Conservation (phyloP, 2,329 filamentous ascomycete genomes). For the Pyrenophora tritici-repentis region DNA sequence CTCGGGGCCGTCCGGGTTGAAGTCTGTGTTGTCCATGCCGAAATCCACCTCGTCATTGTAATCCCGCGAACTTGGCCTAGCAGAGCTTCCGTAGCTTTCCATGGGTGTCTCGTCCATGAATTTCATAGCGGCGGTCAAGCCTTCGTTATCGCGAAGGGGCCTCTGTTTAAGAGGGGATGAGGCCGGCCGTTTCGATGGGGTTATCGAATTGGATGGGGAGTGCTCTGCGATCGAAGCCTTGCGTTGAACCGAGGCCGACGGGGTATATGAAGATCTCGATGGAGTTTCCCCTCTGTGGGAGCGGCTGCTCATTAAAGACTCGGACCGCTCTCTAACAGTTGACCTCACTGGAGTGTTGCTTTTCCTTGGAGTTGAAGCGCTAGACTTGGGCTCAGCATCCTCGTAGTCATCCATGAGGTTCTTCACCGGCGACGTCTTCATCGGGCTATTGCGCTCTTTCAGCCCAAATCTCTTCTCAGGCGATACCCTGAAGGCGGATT, state of each 20-base stretch:
- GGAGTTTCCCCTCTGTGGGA: slow-evolving; percentile 38
- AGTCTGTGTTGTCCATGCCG: slow-evolving; percentile 38
- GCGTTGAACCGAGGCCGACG: slow-evolving; percentile 23
- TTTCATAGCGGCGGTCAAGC: slow-evolving; percentile 45
- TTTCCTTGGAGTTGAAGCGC: slow-evolving; percentile 30
- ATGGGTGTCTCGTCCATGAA: slow-evolving; percentile 38
- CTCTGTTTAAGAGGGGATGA: slow-evolving; percentile 28
- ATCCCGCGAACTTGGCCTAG: slow-evolving; percentile 29
- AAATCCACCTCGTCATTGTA: slow-evolving; percentile 28
- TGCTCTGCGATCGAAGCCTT: slow-evolving; percentile 18
- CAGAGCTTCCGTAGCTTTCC: slow-evolving; percentile 27
- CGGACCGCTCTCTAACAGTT: slow-evolving; percentile 24
- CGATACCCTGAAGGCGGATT: slow-evolving; percentile 42
- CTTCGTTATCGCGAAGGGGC: slow-evolving; percentile 46
- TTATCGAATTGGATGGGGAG: slow-evolving; percentile 17
- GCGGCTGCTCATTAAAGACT: slow-evolving; percentile 32
- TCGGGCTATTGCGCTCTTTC: slow-evolving; percentile 37
- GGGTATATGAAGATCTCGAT: slow-evolving; percentile 31
- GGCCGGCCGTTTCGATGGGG: slow-evolving; percentile 27
- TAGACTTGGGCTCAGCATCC: slow-evolving; percentile 15
- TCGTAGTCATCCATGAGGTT: slow-evolving; percentile 36
- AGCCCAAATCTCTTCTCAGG: slow-evolving; percentile 35
- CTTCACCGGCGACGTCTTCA: slow-evolving; percentile 38
- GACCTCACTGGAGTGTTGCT: slow-evolving; percentile 33
- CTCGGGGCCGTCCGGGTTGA: slow-evolving; percentile 39